Percentiles rank a stretch among this genome's conserved stretches.
These are phyloP conservation scores for Takashimella tepidaria DNA, from an alignment of 1,284 basidiomycete species.

Conservation along the genomic window DNA sequence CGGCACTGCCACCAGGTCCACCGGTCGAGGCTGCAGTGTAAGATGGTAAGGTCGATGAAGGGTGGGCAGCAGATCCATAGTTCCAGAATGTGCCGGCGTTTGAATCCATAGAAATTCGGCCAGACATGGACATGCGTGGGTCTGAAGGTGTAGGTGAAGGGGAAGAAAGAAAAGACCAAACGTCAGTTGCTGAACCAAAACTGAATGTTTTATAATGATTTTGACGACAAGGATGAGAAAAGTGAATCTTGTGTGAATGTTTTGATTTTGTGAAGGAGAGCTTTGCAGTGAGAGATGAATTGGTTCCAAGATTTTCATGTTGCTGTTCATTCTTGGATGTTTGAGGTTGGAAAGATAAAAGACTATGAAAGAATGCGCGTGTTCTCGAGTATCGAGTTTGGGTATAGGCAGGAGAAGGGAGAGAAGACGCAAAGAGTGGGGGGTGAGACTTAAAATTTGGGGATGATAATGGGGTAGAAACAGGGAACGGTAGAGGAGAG, in stretches of 20 bases:
- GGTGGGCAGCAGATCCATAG: conserved; percentile 29
- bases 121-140: conserved; percentile 49
- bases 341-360: not conserved
- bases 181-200: not conserved
- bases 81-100: conserved; percentile 38
- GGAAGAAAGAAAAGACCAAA: not conserved
- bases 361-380: not conserved
- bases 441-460: not conserved
- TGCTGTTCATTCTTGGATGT: not conserved
- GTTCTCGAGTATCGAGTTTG: not conserved
- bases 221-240: not conserved
- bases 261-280: not conserved
- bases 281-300: not conserved
- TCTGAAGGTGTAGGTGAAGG: conserved; percentile 20
- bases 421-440: not conserved
- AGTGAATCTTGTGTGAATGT: no score
- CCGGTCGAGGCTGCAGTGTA: conserved; percentile 18
- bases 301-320: not conserved
- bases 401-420: not conserved
- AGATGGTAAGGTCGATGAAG: conserved; percentile 11
- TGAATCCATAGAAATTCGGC: conserved; percentile 42
- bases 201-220: not conserved
- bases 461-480: conserved; percentile 10
- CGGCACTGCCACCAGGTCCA: conserved; percentile 26
- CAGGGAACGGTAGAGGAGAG: conserved; percentile 47